Evolutionary conservation across 2,329 filamentous ascomycete species (phyloP).

Genomic region (Juglanconis juglandina): DNA sequence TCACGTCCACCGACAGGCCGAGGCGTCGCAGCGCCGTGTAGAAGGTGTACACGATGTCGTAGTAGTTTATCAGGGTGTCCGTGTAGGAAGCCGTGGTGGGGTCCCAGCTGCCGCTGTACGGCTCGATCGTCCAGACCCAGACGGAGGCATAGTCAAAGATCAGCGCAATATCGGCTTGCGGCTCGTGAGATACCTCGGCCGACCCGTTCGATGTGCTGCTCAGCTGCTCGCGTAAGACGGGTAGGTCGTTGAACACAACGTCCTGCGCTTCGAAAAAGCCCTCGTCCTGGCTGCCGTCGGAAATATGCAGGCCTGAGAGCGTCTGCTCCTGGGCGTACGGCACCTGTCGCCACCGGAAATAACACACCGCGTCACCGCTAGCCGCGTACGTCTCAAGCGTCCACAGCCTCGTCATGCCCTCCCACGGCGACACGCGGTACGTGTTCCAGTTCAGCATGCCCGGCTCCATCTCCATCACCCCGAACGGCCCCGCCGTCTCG

Average conservation of each 20-base stretch:
- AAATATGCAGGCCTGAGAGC: constrained; percentile 21
- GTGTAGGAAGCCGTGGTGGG: constrained; percentile 18
- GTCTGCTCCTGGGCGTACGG: constrained; percentile 25
- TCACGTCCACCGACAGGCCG: constrained; percentile 23
- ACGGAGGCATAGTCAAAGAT: constrained; percentile 22
- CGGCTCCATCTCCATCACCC: constrained; percentile 25
- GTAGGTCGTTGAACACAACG: constrained; percentile 19
- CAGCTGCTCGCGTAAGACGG: constrained; percentile 9
- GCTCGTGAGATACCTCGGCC: constrained; percentile 2
- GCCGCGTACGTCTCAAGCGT: constrained; percentile 22
- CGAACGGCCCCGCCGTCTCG: constrained; percentile 18
- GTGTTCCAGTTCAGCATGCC: constrained; percentile 24
- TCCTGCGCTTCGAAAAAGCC: constrained; percentile 19
- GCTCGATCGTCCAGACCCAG: constrained; percentile 23
- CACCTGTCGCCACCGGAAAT: constrained; percentile 25
- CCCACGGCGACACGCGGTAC: constrained; percentile 20
- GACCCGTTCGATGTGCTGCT: neutral
- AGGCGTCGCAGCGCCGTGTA: constrained; percentile 23
- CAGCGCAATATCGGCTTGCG: constrained; percentile 20
- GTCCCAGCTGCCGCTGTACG: constrained; percentile 23
- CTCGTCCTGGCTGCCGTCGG: constrained; percentile 21
- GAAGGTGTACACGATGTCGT: constrained; percentile 21
- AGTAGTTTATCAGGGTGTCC: constrained; percentile 17
- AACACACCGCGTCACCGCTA: constrained; percentile 21
- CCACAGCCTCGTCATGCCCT: constrained; percentile 24